Base-by-base conservation (phyloP, 2,329 filamentous ascomycete genomes). In the Tolypocladium guangdongense region DNA sequence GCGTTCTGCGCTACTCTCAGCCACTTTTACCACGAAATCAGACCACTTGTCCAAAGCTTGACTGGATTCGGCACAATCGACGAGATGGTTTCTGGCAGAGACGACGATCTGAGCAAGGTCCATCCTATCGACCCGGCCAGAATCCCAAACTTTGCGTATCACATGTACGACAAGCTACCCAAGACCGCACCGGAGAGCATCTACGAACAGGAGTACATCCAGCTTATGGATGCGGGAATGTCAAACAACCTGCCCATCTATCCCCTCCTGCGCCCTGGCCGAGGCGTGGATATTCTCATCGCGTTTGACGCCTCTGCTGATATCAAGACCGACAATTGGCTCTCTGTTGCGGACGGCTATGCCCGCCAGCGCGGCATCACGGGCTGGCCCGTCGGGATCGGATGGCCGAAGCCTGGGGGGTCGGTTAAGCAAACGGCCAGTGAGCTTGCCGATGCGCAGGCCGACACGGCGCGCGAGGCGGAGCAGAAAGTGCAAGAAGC, bases 191-290 rank as follows among this genome's bases (percentile, higher is more conserved):
- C 93, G 0, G 81, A 85, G 35, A 90, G 82, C 54, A 81, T 96
- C 39, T 84, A 88, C 62, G 75, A 81, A 20, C 78, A 77, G 16
- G 77, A 84, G 46, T 86, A 95, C 66, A 77, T 92, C 20, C 85
- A 88, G 58, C 78, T 92, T 18, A 97, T 96, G 91, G 93, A 99
- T 68, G 91, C 93, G 2, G 93, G 93, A 50, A 99, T 99, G 93
- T 95, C 88, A 59, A 97, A 99, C 67, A 99, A 99, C 64, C 76
- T 99, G 10, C 93, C 93, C 2, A 91, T 97, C 43, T 99, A 99
- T 66, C 93, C 93, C 0, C 78, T 97, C 4, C 82, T 99, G 20
- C 84, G 93, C 12, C 90, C 90, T 0, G 92, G 91, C 2, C 81
- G 93, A 37, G 81, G 95, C 54, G 86, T 99, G 7, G 93, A 99